These are phyloP conservation scores for Lachancea kluyveri DNA, from an alignment of 805 yeast species.

Conservation along the genomic window DNA sequence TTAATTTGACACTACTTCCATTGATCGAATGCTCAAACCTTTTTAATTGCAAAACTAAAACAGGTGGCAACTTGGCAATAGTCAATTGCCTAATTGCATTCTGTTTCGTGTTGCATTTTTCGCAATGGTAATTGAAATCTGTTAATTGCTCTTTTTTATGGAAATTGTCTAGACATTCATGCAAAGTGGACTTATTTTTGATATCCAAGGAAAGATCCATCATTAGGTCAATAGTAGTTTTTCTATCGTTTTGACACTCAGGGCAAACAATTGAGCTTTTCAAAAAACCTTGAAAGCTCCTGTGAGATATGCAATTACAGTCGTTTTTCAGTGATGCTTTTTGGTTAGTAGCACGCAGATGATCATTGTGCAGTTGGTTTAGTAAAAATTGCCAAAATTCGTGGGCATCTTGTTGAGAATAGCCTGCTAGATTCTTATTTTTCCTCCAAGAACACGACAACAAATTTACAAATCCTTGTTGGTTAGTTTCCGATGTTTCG, in stretches of 20 bases:
- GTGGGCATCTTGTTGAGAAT: conserved; percentile 97
- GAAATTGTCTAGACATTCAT: conserved; percentile 67
- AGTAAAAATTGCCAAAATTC: conserved; percentile 92
- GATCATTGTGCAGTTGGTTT: conserved; percentile 66
- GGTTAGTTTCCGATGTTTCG: conserved; percentile 1
- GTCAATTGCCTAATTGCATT: conserved; percentile 68
- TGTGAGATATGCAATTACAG: conserved; percentile 79
- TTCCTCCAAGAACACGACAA: conserved; percentile 85
- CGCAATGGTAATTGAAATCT: conserved; percentile 69
- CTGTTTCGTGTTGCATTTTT: conserved; percentile 53
- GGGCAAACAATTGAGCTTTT: conserved; percentile 75
- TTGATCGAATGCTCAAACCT: conserved; percentile 41
- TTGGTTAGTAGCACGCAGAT: conserved; percentile 11
- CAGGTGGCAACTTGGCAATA: conserved; percentile 65
- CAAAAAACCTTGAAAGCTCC: conserved; percentile 75
- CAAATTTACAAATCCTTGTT: conserved; percentile 65
- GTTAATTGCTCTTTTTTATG: conserved; percentile 66
- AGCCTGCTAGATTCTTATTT: conserved; percentile 83
- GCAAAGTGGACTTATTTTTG: conserved; percentile 38
- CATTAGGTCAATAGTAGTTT: conserved; percentile 74
- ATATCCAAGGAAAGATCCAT: conserved; percentile 84
- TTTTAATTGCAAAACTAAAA: conserved; percentile 79
- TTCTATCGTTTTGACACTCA: conserved; percentile 57
- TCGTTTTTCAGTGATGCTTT: conserved; percentile 11
- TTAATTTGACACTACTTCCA: conserved; percentile 59